These are phyloP conservation scores for Colletotrichum acutatum DNA, from an alignment of 2,329 filamentous ascomycete species.

Conservation along the genomic window DNA sequence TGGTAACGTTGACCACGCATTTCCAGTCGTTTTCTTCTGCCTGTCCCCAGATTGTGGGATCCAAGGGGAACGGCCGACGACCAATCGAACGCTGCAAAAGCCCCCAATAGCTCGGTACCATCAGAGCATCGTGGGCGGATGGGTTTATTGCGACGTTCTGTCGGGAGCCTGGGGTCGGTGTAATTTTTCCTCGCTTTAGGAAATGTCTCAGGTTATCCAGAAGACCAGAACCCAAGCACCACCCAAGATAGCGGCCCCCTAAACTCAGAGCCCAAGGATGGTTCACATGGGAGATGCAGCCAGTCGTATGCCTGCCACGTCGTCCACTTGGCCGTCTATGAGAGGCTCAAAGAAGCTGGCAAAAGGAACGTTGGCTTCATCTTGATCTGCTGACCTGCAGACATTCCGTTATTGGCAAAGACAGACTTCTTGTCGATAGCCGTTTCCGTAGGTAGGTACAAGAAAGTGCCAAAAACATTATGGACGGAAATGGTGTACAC, in stretches of 20 bases:
- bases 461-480: neutral
- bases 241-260: constrained; percentile 6
- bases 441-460: neutral
- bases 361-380: neutral
- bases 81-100: constrained; percentile 16
- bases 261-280: constrained; percentile 12
- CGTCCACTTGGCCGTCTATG: constrained; percentile 44
- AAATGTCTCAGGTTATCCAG: constrained; percentile 24
- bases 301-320: constrained; percentile 36
- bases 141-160: constrained; percentile 23
- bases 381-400: constrained; percentile 17
- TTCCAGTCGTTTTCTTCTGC: constrained; percentile 1
- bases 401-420: neutral
- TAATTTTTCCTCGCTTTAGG: neutral
- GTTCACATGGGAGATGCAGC: constrained; percentile 16
- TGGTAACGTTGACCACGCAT: neutral
- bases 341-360: constrained; percentile 39
- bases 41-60: constrained; percentile 4
- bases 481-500: too few species aligned
- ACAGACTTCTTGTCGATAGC: constrained; percentile 1
- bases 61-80: constrained; percentile 1
- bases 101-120: constrained; percentile 16
- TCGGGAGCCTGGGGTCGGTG: constrained; percentile 9
- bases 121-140: constrained; percentile 26
- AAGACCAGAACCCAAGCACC: constrained; percentile 14